Evolutionary conservation across 2,329 filamentous ascomycete species (phyloP), one percentile per base, ranked within the genome.

Genomic region (Emydomyces testavorans): DNA sequence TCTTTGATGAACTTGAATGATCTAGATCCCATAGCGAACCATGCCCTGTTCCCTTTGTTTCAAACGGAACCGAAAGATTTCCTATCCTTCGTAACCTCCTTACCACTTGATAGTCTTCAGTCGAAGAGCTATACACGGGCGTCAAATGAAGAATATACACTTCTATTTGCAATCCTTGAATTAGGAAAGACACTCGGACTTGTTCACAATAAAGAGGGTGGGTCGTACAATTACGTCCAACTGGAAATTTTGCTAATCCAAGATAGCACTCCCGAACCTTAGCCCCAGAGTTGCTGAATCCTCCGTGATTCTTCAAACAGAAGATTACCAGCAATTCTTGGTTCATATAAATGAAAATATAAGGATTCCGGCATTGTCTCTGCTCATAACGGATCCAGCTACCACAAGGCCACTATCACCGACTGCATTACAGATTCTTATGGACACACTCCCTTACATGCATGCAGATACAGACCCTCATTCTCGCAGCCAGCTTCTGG

Each of bases 381-480:
- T 95, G 10, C 74, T 94, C 6, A 78, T 87, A 10, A 80, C 82
- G 7, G 90, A 86, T 0, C 78, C 80, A 7, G 79, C 83, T 1
- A 82, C 82, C 0, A 87, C 84, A 2, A 79, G 78, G 45, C 83
- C 87, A 1, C 80, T 93, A 45, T 81, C 81, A 0, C 58, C 66
- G 0, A 72, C 69, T 7, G 75, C 81, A 0, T 70, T 95, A 2
- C 62, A 67, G 2, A 72, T 83, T 10, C 68, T 96, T 2, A 73
- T 73, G 46, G 71, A 69, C 28, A 79, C 85, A 50, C 66, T 96
- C 2, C 73, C 77, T 1, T 76, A 81, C 13, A 79, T 90, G 53
- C 83, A 93, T 60, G 79, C 86, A 2, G 89, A 95, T 53, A 80
- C 85, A 0, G 88, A 95, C 60, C 81, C 90, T 4, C 87, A 90